Percentiles rank a stretch among this genome's conserved stretches.
Conservation (phyloP, 2,329 filamentous ascomycete species). For the Pseudocercospora fuligena region DNA sequence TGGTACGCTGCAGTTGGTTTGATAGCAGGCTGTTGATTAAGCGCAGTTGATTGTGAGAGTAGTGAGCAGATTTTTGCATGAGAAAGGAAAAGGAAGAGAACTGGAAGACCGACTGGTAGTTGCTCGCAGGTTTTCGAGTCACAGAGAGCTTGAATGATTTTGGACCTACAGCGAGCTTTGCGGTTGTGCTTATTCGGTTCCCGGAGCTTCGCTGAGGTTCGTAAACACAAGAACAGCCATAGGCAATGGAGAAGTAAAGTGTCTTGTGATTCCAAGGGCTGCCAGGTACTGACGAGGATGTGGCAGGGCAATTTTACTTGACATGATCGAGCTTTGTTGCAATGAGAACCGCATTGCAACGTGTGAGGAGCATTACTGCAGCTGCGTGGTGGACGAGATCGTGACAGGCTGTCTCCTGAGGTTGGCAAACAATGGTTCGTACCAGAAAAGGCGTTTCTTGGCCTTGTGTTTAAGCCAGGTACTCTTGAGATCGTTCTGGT, state of each 20-base stretch:
- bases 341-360: too few species aligned
- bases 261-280: background rate
- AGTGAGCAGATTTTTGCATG: background rate
- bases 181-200: background rate
- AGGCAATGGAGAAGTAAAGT: background rate
- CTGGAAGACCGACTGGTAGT: background rate
- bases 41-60: background rate
- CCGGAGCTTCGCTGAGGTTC: background rate
- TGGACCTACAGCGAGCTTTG: background rate
- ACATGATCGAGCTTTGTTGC: background rate
- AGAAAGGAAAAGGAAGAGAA: background rate
- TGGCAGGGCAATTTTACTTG: background rate
- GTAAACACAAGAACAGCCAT: background rate
- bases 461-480: background rate
- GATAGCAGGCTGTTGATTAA: background rate
- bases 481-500: background rate
- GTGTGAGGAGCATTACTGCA: background rate
- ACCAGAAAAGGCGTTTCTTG: too few species aligned
- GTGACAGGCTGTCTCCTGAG: background rate
- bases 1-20: background rate
- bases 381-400: background rate
- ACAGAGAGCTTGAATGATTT: background rate
- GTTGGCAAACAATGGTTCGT: background rate
- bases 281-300: background rate
- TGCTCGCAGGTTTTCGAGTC: background rate